A percentile compares a stretch with the other conserved stretches of the same genome.
Evolutionary conservation across 2,329 filamentous ascomycete species (phyloP).

Genomic region (Penicillium polonicum): DNA sequence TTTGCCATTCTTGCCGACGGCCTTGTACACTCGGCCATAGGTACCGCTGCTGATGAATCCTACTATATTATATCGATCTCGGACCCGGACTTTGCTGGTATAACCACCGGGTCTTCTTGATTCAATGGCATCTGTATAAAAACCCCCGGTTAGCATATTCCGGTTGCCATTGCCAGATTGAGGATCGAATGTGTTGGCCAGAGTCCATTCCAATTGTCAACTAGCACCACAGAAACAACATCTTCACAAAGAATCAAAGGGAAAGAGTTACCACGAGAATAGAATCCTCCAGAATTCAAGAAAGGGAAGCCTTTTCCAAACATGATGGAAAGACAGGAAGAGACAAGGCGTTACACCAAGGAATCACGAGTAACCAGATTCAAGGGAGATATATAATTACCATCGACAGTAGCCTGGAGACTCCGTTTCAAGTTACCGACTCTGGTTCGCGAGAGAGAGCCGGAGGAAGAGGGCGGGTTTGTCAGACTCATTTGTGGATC

Average conservation of each 20-base stretch:
- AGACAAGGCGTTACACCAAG: neutral
- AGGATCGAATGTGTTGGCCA: constrained; percentile 8
- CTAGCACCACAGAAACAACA: neutral
- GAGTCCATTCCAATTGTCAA: constrained; percentile 15
- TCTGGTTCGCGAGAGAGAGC: constrained; percentile 40
- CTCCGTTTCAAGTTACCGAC: constrained; percentile 42
- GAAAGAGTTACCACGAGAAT: constrained; percentile 43
- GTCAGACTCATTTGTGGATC: constrained; percentile 42
- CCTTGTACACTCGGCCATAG: constrained; percentile 98
- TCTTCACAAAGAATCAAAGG: constrained; percentile 9
- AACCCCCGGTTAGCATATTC: constrained; percentile 25
- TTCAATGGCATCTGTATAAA: constrained; percentile 36
- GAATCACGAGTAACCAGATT: constrained; percentile 12
- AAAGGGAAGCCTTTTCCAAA: constrained; percentile 43
- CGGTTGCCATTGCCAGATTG: neutral
- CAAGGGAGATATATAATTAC: constrained; percentile 37
- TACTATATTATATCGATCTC: constrained; percentile 91
- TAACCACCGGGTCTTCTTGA: constrained; percentile 50
- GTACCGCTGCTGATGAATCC: constrained; percentile 98
- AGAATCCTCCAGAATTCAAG: constrained; percentile 39
- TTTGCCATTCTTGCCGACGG: constrained; percentile 70
- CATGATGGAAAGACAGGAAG: constrained; percentile 30
- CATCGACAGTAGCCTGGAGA: constrained; percentile 47
- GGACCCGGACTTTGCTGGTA: constrained; percentile 76
- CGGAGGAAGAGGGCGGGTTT: constrained; percentile 43